Base-by-base conservation (phyloP, 257 asterid genomes). In the Lycium ferocissimum region DNA sequence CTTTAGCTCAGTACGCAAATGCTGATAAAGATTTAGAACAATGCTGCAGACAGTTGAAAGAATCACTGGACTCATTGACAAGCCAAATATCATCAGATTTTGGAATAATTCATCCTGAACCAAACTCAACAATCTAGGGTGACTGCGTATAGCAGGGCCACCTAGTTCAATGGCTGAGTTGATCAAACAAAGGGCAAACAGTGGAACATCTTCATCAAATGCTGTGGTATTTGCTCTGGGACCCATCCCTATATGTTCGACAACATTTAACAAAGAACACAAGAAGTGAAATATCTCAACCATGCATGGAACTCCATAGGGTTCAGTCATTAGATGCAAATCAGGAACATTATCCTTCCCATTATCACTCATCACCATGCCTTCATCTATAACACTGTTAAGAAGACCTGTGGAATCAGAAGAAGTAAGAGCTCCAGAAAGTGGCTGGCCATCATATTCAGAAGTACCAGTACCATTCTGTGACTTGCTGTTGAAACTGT, bases 271-370 rank as follows among this genome's bases (percentile, higher is more conserved):
- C 93, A 94, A 91, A 51, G 97, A 94, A 87, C 99, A 96, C 59
- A 96, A 92, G 87, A 94, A 95, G 90, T 95, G 97, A 88, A 96
- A 96, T 91, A 94, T 95, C 86, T 96, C 98, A 80, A 95, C 96
- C 98, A 96, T 94, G 92, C 97, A 94, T 66, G 97, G 98, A 76
- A 95, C 94, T 22, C 99, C 98, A 88, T 94, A 95, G 37, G 98
- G 98, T 85, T 94, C 98, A 9, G 91, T 89, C 95, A 92, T 93
- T 89, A 93, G 86, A 88, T 94, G 95, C 86, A 89, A 83, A 67
- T 67, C 22, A 35, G 75, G 22, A 67, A 67, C 75, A 75, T 89
- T 88, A 87, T 93, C 98, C 91, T 94, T 94, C 87, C 97, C 96
- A 80, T 90, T 93, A 33, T 89, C 95, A 22, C 88, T 67, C 83